Evolutionary conservation across 1,139 yeast genomes (phyloP), one percentile per base, ranked within the genome.

Genomic region (Suhomyces kunorum): DNA sequence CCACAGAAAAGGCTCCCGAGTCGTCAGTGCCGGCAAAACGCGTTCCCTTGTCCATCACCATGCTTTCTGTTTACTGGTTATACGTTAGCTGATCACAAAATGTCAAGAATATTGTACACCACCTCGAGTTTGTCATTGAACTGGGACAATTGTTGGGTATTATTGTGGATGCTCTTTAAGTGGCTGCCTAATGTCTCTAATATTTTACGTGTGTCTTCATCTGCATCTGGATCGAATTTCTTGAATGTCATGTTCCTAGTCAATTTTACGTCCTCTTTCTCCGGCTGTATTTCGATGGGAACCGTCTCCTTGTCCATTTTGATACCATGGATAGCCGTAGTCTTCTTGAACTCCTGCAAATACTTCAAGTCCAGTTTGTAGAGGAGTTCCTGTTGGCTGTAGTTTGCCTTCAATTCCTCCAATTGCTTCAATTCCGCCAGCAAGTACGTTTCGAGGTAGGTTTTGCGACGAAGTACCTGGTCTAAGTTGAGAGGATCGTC

Each of bases 391-490:
- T 63, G 45, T 25, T 59, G 58, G 12, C 54, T 51, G 36, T 58
- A 54, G 45, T 64, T 56, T 8, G 48, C 45, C 38, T 67, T 61
- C 24, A 71, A 50, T n/a, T 66, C 71, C 17, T 55, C 50, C 32
- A 71, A 50, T 44, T 71, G 76, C 39, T 65, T 64, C 26, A 63
- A 39, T 43, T 71, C 76, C 0, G 76, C 76, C 66, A 61, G 68
- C 12, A 71, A 52, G 46, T 65, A 65, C 1, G 74, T 66, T 45
- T 71, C 75, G 35, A 69, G 49, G 31, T 58, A 56, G 14, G 57
- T 55, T 42, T 64, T 68, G 9, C 66, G 51, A 28, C 66, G 53
- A 7, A 47, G 44, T 15, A 69, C 54, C 17, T 52, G 58, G 45
- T 71, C 76, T 32, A 56, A 58, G 45, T 57, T 62, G 28, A 71